Conservation (phyloP, 306 rosid species). For the Fragaria iinumae region DNA sequence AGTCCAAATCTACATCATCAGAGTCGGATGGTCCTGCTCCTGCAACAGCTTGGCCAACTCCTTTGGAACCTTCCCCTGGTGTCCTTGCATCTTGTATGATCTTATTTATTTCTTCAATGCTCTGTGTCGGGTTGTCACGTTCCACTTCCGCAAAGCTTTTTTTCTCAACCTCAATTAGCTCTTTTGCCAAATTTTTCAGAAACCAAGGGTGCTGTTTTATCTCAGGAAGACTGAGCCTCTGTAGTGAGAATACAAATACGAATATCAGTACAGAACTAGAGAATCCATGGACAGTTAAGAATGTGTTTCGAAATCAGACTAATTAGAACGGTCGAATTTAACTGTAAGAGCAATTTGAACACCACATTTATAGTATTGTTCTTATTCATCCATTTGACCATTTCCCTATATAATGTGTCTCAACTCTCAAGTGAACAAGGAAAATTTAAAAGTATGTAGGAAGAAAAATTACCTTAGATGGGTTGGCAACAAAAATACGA, state of each 20-base stretch:
- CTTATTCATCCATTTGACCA: neutral
- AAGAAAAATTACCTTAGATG: conserved; percentile 50
- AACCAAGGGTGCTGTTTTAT: conserved; percentile 89
- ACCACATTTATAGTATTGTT: neutral
- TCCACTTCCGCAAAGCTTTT: conserved; percentile 27
- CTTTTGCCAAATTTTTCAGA: conserved; percentile 59
- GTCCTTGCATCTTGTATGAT: conserved; percentile 63
- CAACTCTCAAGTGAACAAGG: conserved; percentile 2
- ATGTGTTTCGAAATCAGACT: neutral
- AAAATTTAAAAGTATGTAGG: neutral
- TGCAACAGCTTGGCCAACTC: conserved; percentile 35
- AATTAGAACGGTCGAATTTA: neutral
- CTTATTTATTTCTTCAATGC: conserved; percentile 61
- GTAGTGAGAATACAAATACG: neutral
- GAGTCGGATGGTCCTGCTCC: conserved; percentile 37
- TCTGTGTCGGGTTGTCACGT: conserved; percentile 47
- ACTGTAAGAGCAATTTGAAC: neutral
- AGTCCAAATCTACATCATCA: conserved; percentile 48
- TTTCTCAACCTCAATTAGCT: conserved; percentile 59
- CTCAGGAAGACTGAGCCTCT: conserved; percentile 80
- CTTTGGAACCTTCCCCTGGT: conserved; percentile 49
- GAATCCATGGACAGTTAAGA: neutral
- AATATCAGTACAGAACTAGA: neutral
- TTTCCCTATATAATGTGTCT: neutral
- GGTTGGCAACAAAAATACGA: conserved; percentile 73